Evolutionary conservation across 2,329 filamentous ascomycete species (phyloP).

Genomic region (Teratosphaeria pseudoeucalypti): DNA sequence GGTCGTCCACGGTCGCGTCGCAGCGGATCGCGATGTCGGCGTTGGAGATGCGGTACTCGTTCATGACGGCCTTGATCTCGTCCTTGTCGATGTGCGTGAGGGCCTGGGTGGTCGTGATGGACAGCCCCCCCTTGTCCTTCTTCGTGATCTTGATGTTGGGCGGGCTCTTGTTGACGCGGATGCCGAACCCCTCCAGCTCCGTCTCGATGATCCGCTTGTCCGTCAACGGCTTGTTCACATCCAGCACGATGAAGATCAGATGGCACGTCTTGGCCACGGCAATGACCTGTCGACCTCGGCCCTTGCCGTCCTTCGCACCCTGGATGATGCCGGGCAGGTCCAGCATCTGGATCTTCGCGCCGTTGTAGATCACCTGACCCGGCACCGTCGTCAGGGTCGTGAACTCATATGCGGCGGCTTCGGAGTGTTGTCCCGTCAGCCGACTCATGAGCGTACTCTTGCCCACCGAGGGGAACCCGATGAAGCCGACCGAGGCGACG

Average conservation of each 20-base stretch:
- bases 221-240: constrained; percentile 95
- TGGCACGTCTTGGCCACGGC: constrained; percentile 98
- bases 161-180: constrained; percentile 91
- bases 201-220: constrained; percentile 94
- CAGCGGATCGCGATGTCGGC: constrained; percentile 96
- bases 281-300: constrained; percentile 95
- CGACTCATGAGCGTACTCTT: constrained; percentile 96
- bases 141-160: constrained; percentile 99
- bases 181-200: constrained; percentile 93
- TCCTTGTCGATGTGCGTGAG: constrained; percentile 87
- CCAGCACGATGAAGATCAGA: constrained; percentile 95
- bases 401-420: constrained; percentile 96
- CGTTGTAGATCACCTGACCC: constrained; percentile 92
- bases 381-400: constrained; percentile 96
- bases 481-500: constrained; percentile 94
- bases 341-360: constrained; percentile 94
- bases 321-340: constrained; percentile 98
- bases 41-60: constrained; percentile 90
- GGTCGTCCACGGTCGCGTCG: constrained; percentile 91
- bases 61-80: constrained; percentile 97
- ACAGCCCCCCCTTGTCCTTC: constrained; percentile 96
- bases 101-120: constrained; percentile 88
- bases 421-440: constrained; percentile 91
- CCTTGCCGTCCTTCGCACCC: constrained; percentile 95
- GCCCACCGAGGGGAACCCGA: constrained; percentile 94